A percentile compares a stretch with the other conserved stretches of the same genome.
Conservation (phyloP, 2,329 filamentous ascomycete species). For the Coniochaeta sp. region DNA sequence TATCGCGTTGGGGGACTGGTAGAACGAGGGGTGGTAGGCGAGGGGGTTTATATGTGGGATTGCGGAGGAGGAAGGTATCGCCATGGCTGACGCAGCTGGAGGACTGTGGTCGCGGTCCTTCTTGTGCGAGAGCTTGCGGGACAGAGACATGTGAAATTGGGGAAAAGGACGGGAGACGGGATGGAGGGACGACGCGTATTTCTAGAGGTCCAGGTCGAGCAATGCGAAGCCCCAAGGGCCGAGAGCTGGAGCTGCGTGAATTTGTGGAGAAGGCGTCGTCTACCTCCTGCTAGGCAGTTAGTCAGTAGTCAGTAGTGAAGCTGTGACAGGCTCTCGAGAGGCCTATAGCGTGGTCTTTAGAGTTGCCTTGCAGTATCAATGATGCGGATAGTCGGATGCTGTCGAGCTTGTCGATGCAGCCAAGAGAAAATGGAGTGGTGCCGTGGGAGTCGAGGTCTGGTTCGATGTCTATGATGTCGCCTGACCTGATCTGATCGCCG, state of each 20-base stretch:
- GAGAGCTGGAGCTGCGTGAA: background rate
- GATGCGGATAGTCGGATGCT: conserved; percentile 1
- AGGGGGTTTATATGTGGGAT: background rate
- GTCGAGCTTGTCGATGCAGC: background rate
- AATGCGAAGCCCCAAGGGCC: too few species aligned
- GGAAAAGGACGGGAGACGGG: background rate
- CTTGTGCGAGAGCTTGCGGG: background rate
- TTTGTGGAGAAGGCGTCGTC: too few species aligned
- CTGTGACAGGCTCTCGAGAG: too few species aligned
- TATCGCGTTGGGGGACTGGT: conserved; percentile 55
- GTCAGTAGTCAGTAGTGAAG: background rate
- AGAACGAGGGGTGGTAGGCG: conserved; percentile 12
- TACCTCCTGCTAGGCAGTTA: background rate
- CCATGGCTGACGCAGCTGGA: background rate
- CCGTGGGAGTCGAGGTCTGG: background rate
- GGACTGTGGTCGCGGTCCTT: background rate
- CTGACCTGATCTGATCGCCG: background rate
- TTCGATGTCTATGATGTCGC: background rate
- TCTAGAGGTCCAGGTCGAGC: background rate
- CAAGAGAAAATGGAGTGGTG: background rate
- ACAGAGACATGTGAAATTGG: background rate
- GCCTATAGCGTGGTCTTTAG: background rate
- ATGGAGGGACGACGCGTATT: background rate
- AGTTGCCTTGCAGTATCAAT: background rate
- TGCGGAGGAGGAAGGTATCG: background rate